Evolutionary conservation across 2,329 filamentous ascomycete species (phyloP), one percentile per base, ranked within the genome.

Genomic region (Trichoderma brevicompactum): DNA sequence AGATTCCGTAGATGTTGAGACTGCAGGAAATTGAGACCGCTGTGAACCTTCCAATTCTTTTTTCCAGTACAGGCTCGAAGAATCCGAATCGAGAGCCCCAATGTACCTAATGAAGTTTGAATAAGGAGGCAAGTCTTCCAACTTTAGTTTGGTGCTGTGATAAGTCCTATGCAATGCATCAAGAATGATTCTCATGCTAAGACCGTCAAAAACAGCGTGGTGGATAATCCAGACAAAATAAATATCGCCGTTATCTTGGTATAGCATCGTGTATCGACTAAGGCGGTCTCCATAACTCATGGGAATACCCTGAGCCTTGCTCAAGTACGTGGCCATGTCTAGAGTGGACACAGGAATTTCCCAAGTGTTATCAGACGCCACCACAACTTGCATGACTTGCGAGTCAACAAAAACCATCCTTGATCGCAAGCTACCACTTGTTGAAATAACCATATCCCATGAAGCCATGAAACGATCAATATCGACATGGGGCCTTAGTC

Each of bases 371-470:
- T 61, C 55, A 32, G 46, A 38, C 10, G 46, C n/a, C 2, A 61
- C 15, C 5, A 65, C 32, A 12, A 28, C 23, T 32, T 65, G 63
- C 34, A 54, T 32, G 13, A 46, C 36, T 5, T 38, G 32, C 6
- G 64, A 48, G 13, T 60, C 34, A 5, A 67, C 4, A 7, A 67
- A 17, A 32, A 49, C 17, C 12, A 68, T 65, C 10, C 66, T 58
- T 5, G 59, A 65, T 12, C 66, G 59, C 6, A 68, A 36, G 19
- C 48, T 67, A 13, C 40, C 44, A 7, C 65, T n/a, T n/a, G n/a
- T n/a, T n/a, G n/a, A n/a, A 2, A 63, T 38, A 13, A 56, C 64
- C 17, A 7, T 12, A 2, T 68, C 63, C 75, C 74, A 77, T 1
- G 75, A 72, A 1, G 66, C 61, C 65, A 32, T 44, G 19, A 64